Percentiles rank a stretch among this genome's conserved stretches.
Conservation (phyloP, 371 early-diverging fungal genomes). For the Entomophthora muscae region DNA sequence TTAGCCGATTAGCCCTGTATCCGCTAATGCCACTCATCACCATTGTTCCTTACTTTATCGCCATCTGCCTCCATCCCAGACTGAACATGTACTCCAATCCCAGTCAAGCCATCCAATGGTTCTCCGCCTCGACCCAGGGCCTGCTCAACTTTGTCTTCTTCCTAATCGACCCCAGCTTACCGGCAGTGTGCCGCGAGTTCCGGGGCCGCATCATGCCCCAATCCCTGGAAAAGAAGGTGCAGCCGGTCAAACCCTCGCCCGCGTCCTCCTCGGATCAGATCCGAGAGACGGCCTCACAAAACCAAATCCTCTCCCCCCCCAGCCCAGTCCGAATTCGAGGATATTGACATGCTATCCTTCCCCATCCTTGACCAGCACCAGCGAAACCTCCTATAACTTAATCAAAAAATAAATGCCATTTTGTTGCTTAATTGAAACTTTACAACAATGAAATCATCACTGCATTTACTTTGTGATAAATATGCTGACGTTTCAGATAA, state of each 20-base stretch:
- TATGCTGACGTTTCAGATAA: no score
- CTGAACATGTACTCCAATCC: background rate
- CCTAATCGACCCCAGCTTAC: slow-evolving; percentile 6
- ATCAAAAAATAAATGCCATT: no score
- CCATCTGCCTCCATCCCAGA: background rate
- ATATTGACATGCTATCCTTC: background rate
- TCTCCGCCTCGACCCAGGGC: slow-evolving; percentile 2
- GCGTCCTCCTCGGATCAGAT: background rate
- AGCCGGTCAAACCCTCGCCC: background rate
- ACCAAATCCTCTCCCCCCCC: no score
- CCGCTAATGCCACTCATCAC: slow-evolving; percentile 4
- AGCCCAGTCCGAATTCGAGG: background rate
- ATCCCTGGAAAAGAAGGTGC: background rate
- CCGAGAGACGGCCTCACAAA: background rate
- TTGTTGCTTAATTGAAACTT: no score
- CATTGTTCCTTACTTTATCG: slow-evolving; percentile 1
- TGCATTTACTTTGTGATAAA: no score
- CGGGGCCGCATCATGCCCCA: background rate
- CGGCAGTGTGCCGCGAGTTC: background rate
- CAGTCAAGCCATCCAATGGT: background rate
- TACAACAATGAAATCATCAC: no score
- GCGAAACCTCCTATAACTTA: background rate
- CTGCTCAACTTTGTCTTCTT: slow-evolving; percentile 7
- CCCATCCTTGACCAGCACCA: background rate
- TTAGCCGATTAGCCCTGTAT: slow-evolving; percentile 1